A percentile compares a stretch with the other conserved stretches of the same genome.
Evolutionary conservation across 306 rosid species (phyloP).

Genomic region (Rosa persica): DNA sequence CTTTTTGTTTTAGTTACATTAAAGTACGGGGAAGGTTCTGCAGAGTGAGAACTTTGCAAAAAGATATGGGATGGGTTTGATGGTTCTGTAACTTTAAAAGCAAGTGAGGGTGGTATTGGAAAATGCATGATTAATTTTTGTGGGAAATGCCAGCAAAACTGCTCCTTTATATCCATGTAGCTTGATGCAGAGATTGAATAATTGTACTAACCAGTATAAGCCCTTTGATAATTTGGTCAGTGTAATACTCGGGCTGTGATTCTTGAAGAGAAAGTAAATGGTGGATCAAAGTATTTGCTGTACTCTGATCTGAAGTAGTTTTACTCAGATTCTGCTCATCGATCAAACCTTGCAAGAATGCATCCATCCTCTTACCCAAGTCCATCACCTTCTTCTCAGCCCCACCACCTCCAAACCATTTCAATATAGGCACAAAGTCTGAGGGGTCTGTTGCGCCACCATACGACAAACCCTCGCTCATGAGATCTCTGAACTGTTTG

Average conservation of each 20-base stretch:
- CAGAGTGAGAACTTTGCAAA: not conserved
- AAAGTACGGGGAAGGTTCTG: too few relatives aligned
- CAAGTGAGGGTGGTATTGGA: not conserved
- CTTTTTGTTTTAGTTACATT: too few relatives aligned
- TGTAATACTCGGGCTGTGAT: slow-evolving; percentile 58
- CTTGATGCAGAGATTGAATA: not conserved
- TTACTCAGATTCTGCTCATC: slow-evolving; percentile 40
- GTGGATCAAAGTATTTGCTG: slow-evolving; percentile 33
- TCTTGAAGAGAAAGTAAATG: slow-evolving; percentile 48
- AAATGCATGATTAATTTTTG: not conserved
- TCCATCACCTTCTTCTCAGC: slow-evolving; percentile 14
- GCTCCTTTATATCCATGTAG: too few relatives aligned
- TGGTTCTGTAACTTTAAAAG: not conserved
- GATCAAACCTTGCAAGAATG: slow-evolving; percentile 46
- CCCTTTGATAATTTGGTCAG: slow-evolving; percentile 48
- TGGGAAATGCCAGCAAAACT: too few relatives aligned
- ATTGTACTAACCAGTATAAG: slow-evolving; percentile 34
- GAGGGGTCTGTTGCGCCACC: not conserved
- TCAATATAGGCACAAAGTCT: slow-evolving; percentile 24
- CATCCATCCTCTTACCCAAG: slow-evolving; percentile 8
- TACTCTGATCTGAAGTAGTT: not conserved
- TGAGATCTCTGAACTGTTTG: slow-evolving; percentile 28
- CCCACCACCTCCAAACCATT: not conserved
- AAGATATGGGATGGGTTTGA: not conserved
- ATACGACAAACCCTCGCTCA: slow-evolving; percentile 18